These are phyloP conservation scores for Selaginella tamariscina DNA, from an alignment of 75 land plant species.

Conservation along the genomic window DNA sequence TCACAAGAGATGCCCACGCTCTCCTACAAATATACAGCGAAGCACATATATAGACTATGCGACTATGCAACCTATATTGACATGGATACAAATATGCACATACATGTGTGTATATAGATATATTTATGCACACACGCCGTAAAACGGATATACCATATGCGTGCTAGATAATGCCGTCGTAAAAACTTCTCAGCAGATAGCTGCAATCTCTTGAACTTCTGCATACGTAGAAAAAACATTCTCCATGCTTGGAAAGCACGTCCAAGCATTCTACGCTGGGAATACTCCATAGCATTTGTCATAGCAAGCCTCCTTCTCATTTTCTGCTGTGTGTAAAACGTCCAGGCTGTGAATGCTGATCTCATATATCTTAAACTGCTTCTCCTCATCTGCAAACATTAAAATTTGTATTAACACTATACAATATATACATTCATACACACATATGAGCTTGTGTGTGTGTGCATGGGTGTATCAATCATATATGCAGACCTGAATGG, in stretches of 20 bases:
- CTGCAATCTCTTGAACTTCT: constrained; percentile 16
- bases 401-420: background rate
- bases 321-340: constrained; percentile 15
- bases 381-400: constrained; percentile 23
- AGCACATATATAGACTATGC: background rate
- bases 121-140: too few species aligned
- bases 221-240: constrained; percentile 3
- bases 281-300: constrained; percentile 13
- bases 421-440: too few species aligned
- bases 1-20: constrained; percentile 19
- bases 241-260: constrained; percentile 21
- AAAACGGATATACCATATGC: constrained; percentile 19
- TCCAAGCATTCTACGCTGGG: constrained; percentile 9
- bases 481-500: constrained; percentile 19
- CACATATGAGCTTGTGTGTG: too few species aligned
- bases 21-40: constrained; percentile 15
- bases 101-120: too few species aligned
- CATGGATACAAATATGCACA: too few species aligned
- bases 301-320: constrained; percentile 2
- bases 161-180: constrained; percentile 16
- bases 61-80: background rate
- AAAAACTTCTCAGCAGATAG: constrained; percentile 18
- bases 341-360: constrained; percentile 32
- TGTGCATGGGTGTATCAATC: too few species aligned
- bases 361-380: constrained; percentile 22